phyloP scores from a whole-genome alignment of 805 yeast species.

The Sugiyamaella marilandica region DNA sequence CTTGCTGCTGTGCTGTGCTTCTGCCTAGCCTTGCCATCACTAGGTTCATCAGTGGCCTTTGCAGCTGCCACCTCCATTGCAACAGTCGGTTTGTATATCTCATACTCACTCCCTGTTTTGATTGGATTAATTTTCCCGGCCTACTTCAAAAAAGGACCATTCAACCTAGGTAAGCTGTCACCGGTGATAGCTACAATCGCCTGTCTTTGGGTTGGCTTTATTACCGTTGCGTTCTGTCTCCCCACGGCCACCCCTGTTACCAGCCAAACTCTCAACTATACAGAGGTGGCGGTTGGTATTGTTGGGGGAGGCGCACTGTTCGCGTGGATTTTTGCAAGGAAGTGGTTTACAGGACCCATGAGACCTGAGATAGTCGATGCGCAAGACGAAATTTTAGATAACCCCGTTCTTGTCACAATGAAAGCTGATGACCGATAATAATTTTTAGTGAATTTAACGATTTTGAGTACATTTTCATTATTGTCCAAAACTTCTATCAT shows the following conservation, averaged over 20 bases:
- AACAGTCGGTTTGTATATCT: slow-evolving; percentile 56
- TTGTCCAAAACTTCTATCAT: no score
- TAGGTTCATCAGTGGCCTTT: slow-evolving; percentile 57
- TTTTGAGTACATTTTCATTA: no score
- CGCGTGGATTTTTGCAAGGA: slow-evolving; percentile 51
- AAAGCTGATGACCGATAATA: no score
- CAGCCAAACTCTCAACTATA: slow-evolving; percentile 57
- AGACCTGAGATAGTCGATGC: slow-evolving; percentile 13
- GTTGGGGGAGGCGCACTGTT: slow-evolving; percentile 50
- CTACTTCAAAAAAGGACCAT: slow-evolving; percentile 59
- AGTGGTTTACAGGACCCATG: slow-evolving; percentile 53
- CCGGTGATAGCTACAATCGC: slow-evolving; percentile 44
- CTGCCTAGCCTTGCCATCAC: slow-evolving; percentile 54
- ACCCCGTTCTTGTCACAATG: no score
- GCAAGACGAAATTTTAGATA: no score
- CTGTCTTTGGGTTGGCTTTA: slow-evolving; percentile 47
- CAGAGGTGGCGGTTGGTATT: slow-evolving; percentile 60
- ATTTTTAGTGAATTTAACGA: no score
- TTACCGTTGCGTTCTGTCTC: slow-evolving; percentile 56
- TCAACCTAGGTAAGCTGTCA: slow-evolving; percentile 53
- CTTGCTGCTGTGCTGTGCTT: slow-evolving; percentile 46
- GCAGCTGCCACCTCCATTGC: slow-evolving; percentile 63
- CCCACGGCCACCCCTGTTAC: slow-evolving; percentile 41
- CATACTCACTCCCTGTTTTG: slow-evolving; percentile 59
- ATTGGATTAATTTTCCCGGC: slow-evolving; percentile 47